A percentile compares a stretch with the other conserved stretches of the same genome.
phyloP scores from a whole-genome alignment of 495 filamentous ascomycete species.

The Daldinia decipiens region DNA sequence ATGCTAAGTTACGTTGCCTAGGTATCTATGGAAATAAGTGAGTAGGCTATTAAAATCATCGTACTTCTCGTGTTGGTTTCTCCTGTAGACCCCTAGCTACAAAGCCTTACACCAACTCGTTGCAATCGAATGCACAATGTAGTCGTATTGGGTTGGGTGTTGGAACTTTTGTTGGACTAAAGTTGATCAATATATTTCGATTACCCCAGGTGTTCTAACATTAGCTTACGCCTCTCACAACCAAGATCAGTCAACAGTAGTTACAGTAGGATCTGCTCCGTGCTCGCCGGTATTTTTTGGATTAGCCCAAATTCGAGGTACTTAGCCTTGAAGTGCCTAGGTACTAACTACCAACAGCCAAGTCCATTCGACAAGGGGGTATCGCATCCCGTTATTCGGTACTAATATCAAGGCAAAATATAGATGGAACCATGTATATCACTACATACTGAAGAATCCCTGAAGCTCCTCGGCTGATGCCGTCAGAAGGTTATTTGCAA shows the following conservation, averaged over 20 bases:
- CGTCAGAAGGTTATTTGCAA: slow-evolving; percentile 7
- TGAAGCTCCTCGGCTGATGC: slow-evolving; percentile 9
- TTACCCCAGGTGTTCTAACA: neutral
- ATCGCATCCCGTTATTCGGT: neutral
- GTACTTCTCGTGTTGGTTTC: neutral
- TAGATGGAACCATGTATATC: neutral
- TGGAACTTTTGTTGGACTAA: neutral
- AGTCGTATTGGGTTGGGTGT: neutral
- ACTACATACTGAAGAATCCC: neutral
- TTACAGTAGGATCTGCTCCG: neutral
- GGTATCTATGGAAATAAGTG: neutral
- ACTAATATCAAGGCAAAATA: neutral
- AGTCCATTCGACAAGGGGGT: neutral
- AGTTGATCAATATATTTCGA: neutral
- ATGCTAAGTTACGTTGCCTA: neutral
- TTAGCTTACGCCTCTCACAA: no score
- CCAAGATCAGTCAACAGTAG: neutral
- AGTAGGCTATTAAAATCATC: neutral
- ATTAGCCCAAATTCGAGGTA: slow-evolving; percentile 11
- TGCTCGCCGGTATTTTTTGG: neutral
- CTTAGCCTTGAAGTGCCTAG: slow-evolving; percentile 3
- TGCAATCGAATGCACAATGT: neutral
- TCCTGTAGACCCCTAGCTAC: neutral
- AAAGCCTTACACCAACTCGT: neutral
- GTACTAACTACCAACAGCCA: neutral